Percentiles rank a stretch among this genome's conserved stretches.
These are phyloP conservation scores for Fusarium sp. DNA, from an alignment of 2,329 filamentous ascomycete species.

Conservation along the genomic window DNA sequence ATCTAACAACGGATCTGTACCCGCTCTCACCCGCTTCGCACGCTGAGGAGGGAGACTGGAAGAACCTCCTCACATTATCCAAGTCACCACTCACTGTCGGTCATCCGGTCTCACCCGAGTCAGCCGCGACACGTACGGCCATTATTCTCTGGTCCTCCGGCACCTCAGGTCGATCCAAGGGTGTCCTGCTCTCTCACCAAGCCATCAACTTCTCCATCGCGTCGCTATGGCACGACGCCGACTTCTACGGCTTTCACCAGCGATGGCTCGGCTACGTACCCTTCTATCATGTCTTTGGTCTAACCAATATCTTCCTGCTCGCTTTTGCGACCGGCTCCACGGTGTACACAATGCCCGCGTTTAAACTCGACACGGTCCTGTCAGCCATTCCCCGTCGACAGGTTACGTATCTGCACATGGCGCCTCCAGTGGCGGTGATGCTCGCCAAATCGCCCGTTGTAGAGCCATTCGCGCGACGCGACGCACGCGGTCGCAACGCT, in stretches of 20 bases:
- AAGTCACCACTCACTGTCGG: slow-evolving; percentile 59
- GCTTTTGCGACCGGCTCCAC: slow-evolving; percentile 65
- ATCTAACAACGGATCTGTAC: slow-evolving; percentile 52
- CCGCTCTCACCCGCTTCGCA: slow-evolving; percentile 45
- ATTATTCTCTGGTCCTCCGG: slow-evolving; percentile 65
- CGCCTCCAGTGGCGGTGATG: slow-evolving; percentile 77
- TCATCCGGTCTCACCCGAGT: slow-evolving; percentile 53
- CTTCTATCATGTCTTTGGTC: slow-evolving; percentile 75
- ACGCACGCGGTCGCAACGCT: slow-evolving; percentile 60
- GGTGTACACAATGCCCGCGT: slow-evolving; percentile 77
- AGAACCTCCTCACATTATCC: slow-evolving; percentile 65
- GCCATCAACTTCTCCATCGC: slow-evolving; percentile 72
- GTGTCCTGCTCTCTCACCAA: slow-evolving; percentile 77
- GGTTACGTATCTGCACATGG: slow-evolving; percentile 75
- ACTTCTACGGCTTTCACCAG: slow-evolving; percentile 56
- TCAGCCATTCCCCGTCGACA: slow-evolving; percentile 69
- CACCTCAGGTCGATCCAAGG: slow-evolving; percentile 80
- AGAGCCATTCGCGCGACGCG: slow-evolving; percentile 66
- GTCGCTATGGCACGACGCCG: slow-evolving; percentile 63
- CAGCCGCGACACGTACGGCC: slow-evolving; percentile 67
- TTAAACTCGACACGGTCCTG: slow-evolving; percentile 76
- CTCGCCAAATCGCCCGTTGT: slow-evolving; percentile 78
- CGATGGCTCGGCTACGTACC: slow-evolving; percentile 74
- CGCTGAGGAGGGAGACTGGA: slow-evolving; percentile 65
- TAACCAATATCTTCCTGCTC: slow-evolving; percentile 68